These are phyloP conservation scores for Cordyceps militaris DNA, from an alignment of 2,329 filamentous ascomycete species.

Conservation along the genomic window DNA sequence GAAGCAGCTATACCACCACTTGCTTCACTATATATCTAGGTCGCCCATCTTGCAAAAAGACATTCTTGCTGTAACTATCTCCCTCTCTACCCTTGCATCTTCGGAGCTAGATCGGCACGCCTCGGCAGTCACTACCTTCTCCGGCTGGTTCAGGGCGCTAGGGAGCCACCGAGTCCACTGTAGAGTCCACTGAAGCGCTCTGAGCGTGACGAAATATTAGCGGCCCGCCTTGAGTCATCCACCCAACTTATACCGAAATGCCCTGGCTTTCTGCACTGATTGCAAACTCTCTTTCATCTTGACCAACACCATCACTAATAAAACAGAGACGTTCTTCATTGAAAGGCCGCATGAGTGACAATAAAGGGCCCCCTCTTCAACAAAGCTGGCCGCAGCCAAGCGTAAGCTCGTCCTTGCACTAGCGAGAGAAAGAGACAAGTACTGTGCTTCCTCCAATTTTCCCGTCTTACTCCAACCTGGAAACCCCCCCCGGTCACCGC, in stretches of 20 bases:
- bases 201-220: background rate
- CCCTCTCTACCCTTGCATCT: background rate
- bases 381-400: slow-evolving; percentile 10
- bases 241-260: slow-evolving; percentile 3
- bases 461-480: background rate
- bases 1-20: too few relatives aligned
- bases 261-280: background rate
- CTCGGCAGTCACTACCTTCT: slow-evolving; percentile 4
- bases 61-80: too few relatives aligned
- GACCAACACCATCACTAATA: background rate
- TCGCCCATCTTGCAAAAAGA: too few relatives aligned
- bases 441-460: background rate
- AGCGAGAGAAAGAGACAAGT: background rate
- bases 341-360: slow-evolving; percentile 1
- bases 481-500: slow-evolving; percentile 12
- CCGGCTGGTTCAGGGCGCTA: background rate
- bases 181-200: background rate
- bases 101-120: slow-evolving; percentile 12
- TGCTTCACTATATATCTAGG: too few relatives aligned
- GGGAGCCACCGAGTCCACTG: background rate
- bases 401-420: slow-evolving; percentile 1
- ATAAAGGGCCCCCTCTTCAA: background rate
- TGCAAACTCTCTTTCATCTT: background rate
- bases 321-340: background rate
- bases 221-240: slow-evolving; percentile 6